Base-by-base conservation (phyloP, 192 early-diverging fungal species). In the Spizellomyces punctatus region DNA sequence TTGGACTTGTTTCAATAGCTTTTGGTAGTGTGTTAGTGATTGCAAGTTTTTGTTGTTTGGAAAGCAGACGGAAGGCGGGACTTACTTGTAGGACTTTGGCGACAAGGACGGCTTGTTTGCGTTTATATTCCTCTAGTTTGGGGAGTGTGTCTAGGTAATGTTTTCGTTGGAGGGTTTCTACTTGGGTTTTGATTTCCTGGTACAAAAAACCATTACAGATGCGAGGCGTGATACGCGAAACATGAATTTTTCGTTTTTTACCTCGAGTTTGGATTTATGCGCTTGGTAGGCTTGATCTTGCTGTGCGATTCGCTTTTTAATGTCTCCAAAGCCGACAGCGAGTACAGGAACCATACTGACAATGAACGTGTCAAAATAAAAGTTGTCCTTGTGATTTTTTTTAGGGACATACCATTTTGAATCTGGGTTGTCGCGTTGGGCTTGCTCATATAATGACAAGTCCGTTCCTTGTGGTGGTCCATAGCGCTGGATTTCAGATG, bases 1-100 rank as follows among this genome's bases (percentile, higher is more conserved):
- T 82, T 97, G 93, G 22, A 95, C 85, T 48, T 85, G 77, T 71
- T 90, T 93, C 91, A 97, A 92, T 47, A 98, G 81, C 89, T 95
- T 95, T 71, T 21, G 45, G 56, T n/a, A 12, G 41, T 19, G 10
- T 19, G 58, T 42, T 8, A 47, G 19, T 54, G 12, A 54, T 54
- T n/a, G n/a, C n/a, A n/a, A n/a, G n/a, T n/a, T n/a, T 36, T 36
- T 36, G 27, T 36, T 36, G 42, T 36, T 16, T 8, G 16, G 52
- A 17, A 22, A 12, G 45, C 1, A 17, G 47, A 12, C 1, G 2
- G n/a, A 52, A n/a, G 12, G n/a, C 6, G 22, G 10, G 5, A 42
- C 58, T 41, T 77, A 92, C 90, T 76, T 76, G 82, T 36, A 96
- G 79, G 44, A 93, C 79, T 45, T 91, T 86, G 61, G 92, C 89